A percentile compares a stretch with the other conserved stretches of the same genome.
phyloP scores from a whole-genome alignment of 225 moss, liverwort and hornwort species.

The Pleurozium schreberi region DNA sequence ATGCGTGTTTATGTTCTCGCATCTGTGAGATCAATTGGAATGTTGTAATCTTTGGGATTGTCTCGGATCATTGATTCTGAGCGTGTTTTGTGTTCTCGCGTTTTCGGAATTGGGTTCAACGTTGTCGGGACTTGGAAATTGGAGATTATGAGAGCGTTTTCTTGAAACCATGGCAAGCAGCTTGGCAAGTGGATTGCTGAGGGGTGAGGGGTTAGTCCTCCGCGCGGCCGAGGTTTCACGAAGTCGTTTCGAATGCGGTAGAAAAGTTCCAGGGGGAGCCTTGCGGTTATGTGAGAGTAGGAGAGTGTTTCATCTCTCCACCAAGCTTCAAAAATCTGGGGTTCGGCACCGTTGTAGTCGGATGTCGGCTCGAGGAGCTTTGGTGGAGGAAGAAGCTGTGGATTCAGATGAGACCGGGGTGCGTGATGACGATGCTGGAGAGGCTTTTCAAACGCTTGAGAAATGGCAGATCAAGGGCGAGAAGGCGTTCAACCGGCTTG shows the following conservation, averaged over 20 bases:
- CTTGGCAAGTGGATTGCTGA: constrained; percentile 10
- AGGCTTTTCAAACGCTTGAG: constrained; percentile 18
- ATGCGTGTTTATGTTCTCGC: too few relatives aligned
- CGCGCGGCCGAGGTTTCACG: background rate
- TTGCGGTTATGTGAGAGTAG: background rate
- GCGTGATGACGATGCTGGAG: background rate
- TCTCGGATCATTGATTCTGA: too few relatives aligned
- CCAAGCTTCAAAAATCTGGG: background rate
- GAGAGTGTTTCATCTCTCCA: background rate
- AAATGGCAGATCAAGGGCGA: constrained; percentile 66
- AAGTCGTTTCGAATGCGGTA: background rate
- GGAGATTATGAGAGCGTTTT: background rate
- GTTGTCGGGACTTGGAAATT: background rate
- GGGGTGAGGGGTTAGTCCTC: background rate
- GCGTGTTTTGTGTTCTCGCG: background rate
- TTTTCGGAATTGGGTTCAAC: background rate
- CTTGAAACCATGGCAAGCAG: constrained; percentile 7
- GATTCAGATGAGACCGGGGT: background rate
- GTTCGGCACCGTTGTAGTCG: background rate
- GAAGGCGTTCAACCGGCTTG: constrained; percentile 60
- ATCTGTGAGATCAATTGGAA: too few relatives aligned
- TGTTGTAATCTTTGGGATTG: too few relatives aligned
- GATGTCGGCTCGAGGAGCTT: background rate
- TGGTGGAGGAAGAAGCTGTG: background rate
- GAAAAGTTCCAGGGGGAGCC: background rate